A percentile compares a stretch with the other conserved stretches of the same genome.
phyloP scores from a whole-genome alignment of 2,329 filamentous ascomycete species.

The Cytospora mali region DNA sequence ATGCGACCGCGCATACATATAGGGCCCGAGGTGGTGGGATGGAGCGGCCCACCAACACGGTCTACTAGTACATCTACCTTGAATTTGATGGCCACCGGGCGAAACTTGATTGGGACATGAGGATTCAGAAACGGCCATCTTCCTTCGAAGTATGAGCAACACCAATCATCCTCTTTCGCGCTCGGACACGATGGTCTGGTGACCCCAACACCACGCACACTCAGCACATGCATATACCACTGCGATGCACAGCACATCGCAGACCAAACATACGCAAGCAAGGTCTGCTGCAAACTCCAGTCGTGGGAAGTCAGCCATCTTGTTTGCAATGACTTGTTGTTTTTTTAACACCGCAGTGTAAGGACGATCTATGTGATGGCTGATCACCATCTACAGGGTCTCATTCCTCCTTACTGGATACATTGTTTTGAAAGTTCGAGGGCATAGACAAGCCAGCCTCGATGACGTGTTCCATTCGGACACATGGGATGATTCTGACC shows the following conservation, averaged over 20 bases:
- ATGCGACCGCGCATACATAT: slow-evolving; percentile 26
- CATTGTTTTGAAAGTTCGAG: background rate
- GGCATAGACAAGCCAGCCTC: background rate
- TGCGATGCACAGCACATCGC: slow-evolving; percentile 16
- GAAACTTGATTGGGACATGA: slow-evolving; percentile 16
- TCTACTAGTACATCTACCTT: slow-evolving; percentile 1
- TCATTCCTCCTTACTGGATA: background rate
- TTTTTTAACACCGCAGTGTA: background rate
- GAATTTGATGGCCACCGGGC: slow-evolving; percentile 1
- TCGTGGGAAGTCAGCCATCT: background rate
- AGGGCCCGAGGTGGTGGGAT: slow-evolving; percentile 26
- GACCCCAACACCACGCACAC: slow-evolving; percentile 19
- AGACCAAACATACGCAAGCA: slow-evolving; percentile 11
- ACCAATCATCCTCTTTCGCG: slow-evolving; percentile 20
- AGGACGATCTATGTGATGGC: background rate
- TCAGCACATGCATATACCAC: slow-evolving; percentile 17
- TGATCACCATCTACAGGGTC: background rate
- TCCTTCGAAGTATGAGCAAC: slow-evolving; percentile 7
- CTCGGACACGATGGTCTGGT: slow-evolving; percentile 17
- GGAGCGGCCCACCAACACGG: slow-evolving; percentile 13
- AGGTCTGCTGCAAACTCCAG: background rate
- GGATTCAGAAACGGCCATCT: slow-evolving; percentile 8
- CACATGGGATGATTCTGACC: slow-evolving; percentile 12
- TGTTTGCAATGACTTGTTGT: background rate
- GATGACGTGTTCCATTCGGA: slow-evolving; percentile 2